A percentile compares a stretch with the other conserved stretches of the same genome.
phyloP scores from a whole-genome alignment of 257 asterid species.

The Coffea eugenioides region DNA sequence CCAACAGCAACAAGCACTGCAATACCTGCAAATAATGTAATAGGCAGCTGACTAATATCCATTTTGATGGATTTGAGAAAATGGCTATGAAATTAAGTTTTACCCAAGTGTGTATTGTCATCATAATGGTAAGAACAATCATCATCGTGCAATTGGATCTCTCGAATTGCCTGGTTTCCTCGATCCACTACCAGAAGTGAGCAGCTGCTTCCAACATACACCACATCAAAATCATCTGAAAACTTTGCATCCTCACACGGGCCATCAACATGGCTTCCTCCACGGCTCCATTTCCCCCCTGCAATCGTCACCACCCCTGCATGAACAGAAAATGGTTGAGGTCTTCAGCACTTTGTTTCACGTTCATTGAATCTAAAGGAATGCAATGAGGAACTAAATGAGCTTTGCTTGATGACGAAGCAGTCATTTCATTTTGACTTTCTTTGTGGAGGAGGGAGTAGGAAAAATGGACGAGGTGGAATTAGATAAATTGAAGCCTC shows the following conservation, averaged over 20 bases:
- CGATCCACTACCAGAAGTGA: slow-evolving; percentile 81
- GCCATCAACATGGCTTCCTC: slow-evolving; percentile 89
- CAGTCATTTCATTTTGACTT: background rate
- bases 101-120: slow-evolving; percentile 67
- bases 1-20: slow-evolving; percentile 79
- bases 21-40: slow-evolving; percentile 47
- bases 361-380: background rate
- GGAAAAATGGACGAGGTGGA: too few species aligned
- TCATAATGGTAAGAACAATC: slow-evolving; percentile 66
- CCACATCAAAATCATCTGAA: slow-evolving; percentile 80
- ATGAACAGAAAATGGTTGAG: background rate
- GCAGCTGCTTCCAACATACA: slow-evolving; percentile 74
- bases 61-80: background rate
- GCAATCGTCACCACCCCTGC: slow-evolving; percentile 92
- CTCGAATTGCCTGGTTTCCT: slow-evolving; percentile 92
- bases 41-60: background rate
- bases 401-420: background rate
- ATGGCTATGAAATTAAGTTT: slow-evolving; percentile 1
- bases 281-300: slow-evolving; percentile 75
- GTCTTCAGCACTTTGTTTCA: background rate
- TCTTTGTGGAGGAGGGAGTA: background rate
- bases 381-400: background rate
- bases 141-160: slow-evolving; percentile 74
- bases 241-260: slow-evolving; percentile 92
- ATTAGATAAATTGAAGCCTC: too few species aligned